Evolutionary conservation across 495 filamentous ascomycete genomes (phyloP).

Genomic region (Parmelia sp.): DNA sequence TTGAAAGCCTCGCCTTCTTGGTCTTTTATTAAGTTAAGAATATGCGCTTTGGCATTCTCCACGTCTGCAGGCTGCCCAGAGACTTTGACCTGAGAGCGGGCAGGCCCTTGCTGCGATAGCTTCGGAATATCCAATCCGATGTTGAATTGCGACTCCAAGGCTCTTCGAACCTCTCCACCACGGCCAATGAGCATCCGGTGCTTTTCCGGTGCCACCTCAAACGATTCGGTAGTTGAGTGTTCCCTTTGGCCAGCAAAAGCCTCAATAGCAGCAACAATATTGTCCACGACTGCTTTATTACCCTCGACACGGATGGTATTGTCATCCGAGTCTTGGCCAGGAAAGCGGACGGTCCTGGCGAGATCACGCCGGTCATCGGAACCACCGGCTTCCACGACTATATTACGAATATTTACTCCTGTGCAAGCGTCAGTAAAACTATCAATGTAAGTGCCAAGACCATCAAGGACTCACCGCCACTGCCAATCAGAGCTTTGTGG

Average conservation of each 20-base stretch:
- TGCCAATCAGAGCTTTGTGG: constrained; percentile 84
- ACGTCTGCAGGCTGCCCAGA: constrained; percentile 70
- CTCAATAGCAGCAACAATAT: constrained; percentile 76
- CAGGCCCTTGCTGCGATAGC: constrained; percentile 58
- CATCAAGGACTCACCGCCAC: constrained; percentile 59
- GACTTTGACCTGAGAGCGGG: constrained; percentile 69
- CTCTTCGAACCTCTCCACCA: constrained; percentile 75
- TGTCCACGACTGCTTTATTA: constrained; percentile 72
- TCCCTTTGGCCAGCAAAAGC: constrained; percentile 71
- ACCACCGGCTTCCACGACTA: constrained; percentile 82
- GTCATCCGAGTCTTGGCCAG: constrained; percentile 67
- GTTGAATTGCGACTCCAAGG: constrained; percentile 83
- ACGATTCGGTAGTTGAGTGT: constrained; percentile 63
- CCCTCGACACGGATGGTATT: constrained; percentile 83
- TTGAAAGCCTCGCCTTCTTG: constrained; percentile 79
- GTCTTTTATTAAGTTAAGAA: constrained; percentile 72
- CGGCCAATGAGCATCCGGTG: constrained; percentile 88
- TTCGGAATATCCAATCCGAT: constrained; percentile 87
- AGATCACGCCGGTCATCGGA: constrained; percentile 73
- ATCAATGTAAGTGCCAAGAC: too few relatives aligned
- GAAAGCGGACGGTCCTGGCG: constrained; percentile 86
- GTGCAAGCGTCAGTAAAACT: neutral
- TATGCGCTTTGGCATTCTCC: constrained; percentile 76
- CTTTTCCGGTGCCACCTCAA: constrained; percentile 80
- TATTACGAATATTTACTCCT: constrained; percentile 82